Evolutionary conservation across 306 rosid species (phyloP).

Genomic region (Lathyrus sativus): DNA sequence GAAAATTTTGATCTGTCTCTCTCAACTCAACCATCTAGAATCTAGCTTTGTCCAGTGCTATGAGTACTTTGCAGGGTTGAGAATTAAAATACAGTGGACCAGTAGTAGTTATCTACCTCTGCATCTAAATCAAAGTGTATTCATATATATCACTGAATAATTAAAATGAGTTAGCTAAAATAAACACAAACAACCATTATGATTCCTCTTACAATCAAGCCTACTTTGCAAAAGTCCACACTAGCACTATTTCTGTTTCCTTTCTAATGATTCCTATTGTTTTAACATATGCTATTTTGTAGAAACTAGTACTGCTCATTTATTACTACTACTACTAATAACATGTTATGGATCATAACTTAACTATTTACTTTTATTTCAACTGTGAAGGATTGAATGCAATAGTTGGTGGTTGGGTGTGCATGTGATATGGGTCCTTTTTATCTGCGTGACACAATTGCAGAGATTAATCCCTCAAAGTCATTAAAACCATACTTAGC

Average conservation of each 20-base stretch:
- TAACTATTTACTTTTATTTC: neutral
- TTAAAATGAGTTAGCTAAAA: neutral
- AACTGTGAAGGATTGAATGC: conserved; percentile 3
- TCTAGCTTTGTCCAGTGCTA: conserved; percentile 32
- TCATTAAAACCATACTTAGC: neutral
- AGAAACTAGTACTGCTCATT: conserved; percentile 18
- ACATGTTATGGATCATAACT: neutral
- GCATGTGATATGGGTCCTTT: conserved; percentile 41
- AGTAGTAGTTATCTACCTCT: conserved; percentile 13
- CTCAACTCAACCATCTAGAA: conserved; percentile 37
- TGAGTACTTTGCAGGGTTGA: conserved; percentile 39
- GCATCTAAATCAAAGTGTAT: conserved; percentile 12
- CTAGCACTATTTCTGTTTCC: conserved; percentile 30
- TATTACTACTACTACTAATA: neutral
- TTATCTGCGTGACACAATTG: neutral
- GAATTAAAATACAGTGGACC: conserved; percentile 35
- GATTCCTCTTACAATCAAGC: conserved; percentile 10
- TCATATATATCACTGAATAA: conserved; percentile 10
- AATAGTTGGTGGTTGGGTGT: conserved; percentile 9
- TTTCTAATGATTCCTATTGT: conserved; percentile 9
- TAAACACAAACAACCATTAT: neutral
- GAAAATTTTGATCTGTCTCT: conserved; percentile 36
- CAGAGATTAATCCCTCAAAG: neutral
- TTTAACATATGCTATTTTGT: conserved; percentile 12
- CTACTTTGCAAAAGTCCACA: conserved; percentile 20